phyloP scores from a whole-genome alignment of 1,284 basidiomycete genomes.

The Puccinia coronata region DNA sequence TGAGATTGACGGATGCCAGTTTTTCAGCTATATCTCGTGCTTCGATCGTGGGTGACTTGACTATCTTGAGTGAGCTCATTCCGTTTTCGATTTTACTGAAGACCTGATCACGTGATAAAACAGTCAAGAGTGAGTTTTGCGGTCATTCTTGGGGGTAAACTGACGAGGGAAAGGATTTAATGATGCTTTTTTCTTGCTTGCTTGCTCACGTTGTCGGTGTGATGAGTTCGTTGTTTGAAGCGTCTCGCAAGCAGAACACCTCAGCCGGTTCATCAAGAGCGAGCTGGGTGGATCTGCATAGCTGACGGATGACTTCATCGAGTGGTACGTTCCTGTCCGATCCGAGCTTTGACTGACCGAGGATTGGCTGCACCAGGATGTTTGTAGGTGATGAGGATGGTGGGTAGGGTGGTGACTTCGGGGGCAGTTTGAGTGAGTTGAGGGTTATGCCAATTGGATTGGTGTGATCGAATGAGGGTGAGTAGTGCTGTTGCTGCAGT shows the following conservation, averaged over 20 bases:
- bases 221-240: slow-evolving; percentile 79
- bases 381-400: slow-evolving; percentile 44
- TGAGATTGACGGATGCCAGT: slow-evolving; percentile 62
- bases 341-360: slow-evolving; percentile 54
- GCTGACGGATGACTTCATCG: slow-evolving; percentile 57
- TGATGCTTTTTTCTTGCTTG: not conserved
- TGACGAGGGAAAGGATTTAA: not conserved
- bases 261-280: slow-evolving; percentile 78
- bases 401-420: slow-evolving; percentile 37
- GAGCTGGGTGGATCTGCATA: slow-evolving; percentile 63
- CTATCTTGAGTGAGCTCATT: slow-evolving; percentile 64
- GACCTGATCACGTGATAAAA: not conserved
- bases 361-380: not conserved
- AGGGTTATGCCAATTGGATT: slow-evolving; percentile 43
- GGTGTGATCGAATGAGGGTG: slow-evolving; percentile 7
- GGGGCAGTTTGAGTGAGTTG: slow-evolving; percentile 36
- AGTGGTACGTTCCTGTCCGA: slow-evolving; percentile 56
- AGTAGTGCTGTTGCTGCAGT: slow-evolving; percentile 4
- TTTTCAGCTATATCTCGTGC: slow-evolving; percentile 77
- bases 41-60: slow-evolving; percentile 77
- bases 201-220: slow-evolving; percentile 75
- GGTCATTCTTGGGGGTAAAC: not conserved
- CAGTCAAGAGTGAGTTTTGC: not conserved
- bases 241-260: slow-evolving; percentile 79
- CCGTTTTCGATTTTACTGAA: slow-evolving; percentile 47